phyloP scores from a whole-genome alignment of 805 yeast genomes.

The Zygosaccharomyces siamensis region DNA sequence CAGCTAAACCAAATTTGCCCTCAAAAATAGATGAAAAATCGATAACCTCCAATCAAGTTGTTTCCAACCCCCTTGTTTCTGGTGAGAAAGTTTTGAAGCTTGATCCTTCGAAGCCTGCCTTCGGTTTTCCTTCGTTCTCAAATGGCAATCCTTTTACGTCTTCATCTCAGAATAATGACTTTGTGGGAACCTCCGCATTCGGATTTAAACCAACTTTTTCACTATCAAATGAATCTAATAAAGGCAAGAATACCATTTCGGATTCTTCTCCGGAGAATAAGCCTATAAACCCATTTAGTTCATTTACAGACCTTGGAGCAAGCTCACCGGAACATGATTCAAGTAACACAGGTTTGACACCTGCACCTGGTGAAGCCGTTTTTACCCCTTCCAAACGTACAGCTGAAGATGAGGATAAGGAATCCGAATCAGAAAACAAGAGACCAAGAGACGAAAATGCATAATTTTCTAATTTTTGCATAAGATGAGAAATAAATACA shows the following conservation, averaged over 20 bases:
- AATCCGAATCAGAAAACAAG: conserved; percentile 5
- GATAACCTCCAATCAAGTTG: neutral
- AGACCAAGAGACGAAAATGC: conserved; percentile 6
- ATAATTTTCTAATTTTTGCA: neutral
- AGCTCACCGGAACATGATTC: neutral
- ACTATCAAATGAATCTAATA: conserved; percentile 6
- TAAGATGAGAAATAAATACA: neutral
- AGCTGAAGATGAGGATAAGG: conserved; percentile 9
- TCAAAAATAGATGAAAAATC: conserved; percentile 14
- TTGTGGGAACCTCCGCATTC: conserved; percentile 1
- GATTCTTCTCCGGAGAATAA: neutral
- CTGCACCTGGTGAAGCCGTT: neutral
- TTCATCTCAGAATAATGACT: conserved; percentile 1
- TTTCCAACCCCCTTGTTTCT: conserved; percentile 6
- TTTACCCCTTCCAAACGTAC: conserved; percentile 13
- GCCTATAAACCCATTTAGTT: conserved; percentile 1
- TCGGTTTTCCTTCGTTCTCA: conserved; percentile 6
- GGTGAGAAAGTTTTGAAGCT: conserved; percentile 12
- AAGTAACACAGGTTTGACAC: conserved; percentile 1
- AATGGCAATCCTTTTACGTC: conserved; percentile 21
- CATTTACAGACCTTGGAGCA: neutral
- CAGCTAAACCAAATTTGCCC: conserved; percentile 1
- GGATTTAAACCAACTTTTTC: conserved; percentile 17
- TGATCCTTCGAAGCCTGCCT: conserved; percentile 9
- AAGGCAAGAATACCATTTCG: neutral